Evolutionary conservation across 2,329 filamentous ascomycete genomes (phyloP).

Genomic region (Coniochaeta sp.): DNA sequence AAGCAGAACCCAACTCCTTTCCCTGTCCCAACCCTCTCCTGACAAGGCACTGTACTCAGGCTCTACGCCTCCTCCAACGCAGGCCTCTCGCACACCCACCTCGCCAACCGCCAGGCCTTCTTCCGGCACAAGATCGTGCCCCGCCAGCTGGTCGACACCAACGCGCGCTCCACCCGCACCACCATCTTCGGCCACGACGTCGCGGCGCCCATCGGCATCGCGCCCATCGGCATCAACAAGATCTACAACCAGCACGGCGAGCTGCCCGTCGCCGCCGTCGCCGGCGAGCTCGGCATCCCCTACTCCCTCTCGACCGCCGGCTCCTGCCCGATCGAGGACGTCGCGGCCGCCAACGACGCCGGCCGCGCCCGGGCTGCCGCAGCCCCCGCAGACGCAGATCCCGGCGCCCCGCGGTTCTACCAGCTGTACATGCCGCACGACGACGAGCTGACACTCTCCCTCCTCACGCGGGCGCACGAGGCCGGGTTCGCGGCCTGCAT

Average conservation of each 20-base stretch:
- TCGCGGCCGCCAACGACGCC: slow-evolving; percentile 45
- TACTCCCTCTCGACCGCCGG: slow-evolving; percentile 55
- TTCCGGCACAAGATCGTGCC: slow-evolving; percentile 57
- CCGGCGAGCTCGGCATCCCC: slow-evolving; percentile 49
- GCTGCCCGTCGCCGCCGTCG: slow-evolving; percentile 50
- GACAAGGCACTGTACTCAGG: slow-evolving; percentile 16
- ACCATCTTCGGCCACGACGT: slow-evolving; percentile 54
- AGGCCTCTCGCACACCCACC: slow-evolving; percentile 40
- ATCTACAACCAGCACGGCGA: slow-evolving; percentile 56
- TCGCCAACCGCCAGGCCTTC: slow-evolving; percentile 57
- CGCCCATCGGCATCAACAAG: slow-evolving; percentile 58
- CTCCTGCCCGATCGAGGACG: slow-evolving; percentile 47
- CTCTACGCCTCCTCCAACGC: slow-evolving; percentile 52
- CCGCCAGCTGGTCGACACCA: slow-evolving; percentile 54
- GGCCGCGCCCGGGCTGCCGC: slow-evolving; percentile 11
- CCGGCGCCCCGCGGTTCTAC: slow-evolving; percentile 41
- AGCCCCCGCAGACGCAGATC: neutral
- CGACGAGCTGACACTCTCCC: slow-evolving; percentile 47
- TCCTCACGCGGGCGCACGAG: neutral
- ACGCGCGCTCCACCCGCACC: slow-evolving; percentile 47
- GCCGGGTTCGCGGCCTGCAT: slow-evolving; percentile 34
- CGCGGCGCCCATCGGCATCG: slow-evolving; percentile 55
- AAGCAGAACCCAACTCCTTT: neutral
- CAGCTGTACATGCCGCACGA: slow-evolving; percentile 60
- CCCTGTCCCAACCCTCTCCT: neutral